These are phyloP conservation scores for Mallotus repandus DNA, from an alignment of 441 rosid species.

Conservation along the genomic window DNA sequence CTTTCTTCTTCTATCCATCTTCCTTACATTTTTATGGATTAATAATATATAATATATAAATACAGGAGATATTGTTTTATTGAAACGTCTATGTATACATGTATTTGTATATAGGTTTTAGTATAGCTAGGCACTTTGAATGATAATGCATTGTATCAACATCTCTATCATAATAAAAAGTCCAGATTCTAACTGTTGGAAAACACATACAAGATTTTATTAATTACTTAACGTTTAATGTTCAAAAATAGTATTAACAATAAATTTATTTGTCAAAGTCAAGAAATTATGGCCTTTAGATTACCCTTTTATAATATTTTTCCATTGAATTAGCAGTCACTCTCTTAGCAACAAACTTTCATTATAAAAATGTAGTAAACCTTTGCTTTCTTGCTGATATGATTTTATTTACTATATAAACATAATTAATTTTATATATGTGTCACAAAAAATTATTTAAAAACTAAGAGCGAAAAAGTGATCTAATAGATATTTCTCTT, in stretches of 20 bases:
- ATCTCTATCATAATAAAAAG: neutral
- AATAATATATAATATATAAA: too few species aligned
- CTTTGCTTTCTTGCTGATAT: neutral
- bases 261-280: neutral
- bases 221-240: neutral
- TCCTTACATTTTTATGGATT: too few species aligned
- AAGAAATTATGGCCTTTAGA: neutral
- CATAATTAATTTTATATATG: too few species aligned
- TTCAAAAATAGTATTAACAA: neutral
- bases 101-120: neutral
- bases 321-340: neutral
- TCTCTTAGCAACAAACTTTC: neutral
- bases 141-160: constrained; percentile 12
- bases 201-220: neutral
- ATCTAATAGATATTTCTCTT: too few species aligned
- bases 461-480: too few species aligned
- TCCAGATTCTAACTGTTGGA: neutral
- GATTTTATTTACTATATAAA: neutral
- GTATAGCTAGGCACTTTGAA: constrained; percentile 17
- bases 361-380: neutral
- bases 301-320: neutral
- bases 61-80: too few species aligned
- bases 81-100: too few species aligned
- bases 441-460: too few species aligned
- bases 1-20: too few species aligned